Evolutionary conservation across 306 rosid genomes (phyloP), one percentile per base, ranked within the genome.

Genomic region (Hylodesmum podocarpum): DNA sequence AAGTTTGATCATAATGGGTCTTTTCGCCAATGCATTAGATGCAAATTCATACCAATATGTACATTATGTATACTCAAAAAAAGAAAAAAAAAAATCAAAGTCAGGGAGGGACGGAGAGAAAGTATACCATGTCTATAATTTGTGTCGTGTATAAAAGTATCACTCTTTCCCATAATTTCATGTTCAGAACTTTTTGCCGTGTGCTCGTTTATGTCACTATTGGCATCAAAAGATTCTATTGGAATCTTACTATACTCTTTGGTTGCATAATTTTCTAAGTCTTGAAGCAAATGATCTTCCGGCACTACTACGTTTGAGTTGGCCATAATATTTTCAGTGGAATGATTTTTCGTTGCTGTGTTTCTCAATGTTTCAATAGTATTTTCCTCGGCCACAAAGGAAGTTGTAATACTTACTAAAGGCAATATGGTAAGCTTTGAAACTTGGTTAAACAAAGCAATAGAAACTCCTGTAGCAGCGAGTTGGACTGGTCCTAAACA

Each of bases 371-470:
- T 81, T 37, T 77, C 83, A 57, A 88, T 62, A 10, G 98, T 89
- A 31, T 91, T 95, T 81, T 93, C 98, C 85, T 93, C 97, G 1
- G 98, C 98, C 1, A 93, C 98, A 84, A 91, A n/a, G n/a, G n/a
- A n/a, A n/a, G n/a, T n/a, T n/a, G n/a, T n/a, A n/a, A n/a, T n/a
- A n/a, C n/a, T n/a, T 9, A 93, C 98, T 7, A 93, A 69, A 65
- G 98, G 98, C 84, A 91, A 93, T 78, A 93, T 89, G 19, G 92
- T 83, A 36, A 93, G 91, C 84, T 91, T 91, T 67, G 98, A 93
- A 55, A 97, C 98, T 80, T 93, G 98, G 66, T 91, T 93, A 86
- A 89, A 91, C 64, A 93, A 50, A 19, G 98, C 98, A 55, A 93
- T 91, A 5, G 96, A 79, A 37, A 91, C 96, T 70, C 98, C 98